These are phyloP conservation scores for Rhodotorula sp. DNA, from an alignment of 1,284 basidiomycete species.

Conservation along the genomic window DNA sequence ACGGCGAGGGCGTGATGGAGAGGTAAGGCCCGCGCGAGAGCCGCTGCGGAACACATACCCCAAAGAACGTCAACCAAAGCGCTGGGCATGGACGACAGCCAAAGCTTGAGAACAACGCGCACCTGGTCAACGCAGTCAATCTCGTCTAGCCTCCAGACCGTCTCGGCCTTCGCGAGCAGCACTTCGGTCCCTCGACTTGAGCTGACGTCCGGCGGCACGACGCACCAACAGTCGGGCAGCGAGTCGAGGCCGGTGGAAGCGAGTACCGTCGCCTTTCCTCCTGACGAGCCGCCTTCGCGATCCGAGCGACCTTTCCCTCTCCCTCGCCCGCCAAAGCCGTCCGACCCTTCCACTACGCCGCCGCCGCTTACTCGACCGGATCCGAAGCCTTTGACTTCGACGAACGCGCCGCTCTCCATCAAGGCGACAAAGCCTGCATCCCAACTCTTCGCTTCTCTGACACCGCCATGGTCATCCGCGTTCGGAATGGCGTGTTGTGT, in stretches of 20 bases:
- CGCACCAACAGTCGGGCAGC: constrained; percentile 75
- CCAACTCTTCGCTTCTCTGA: constrained; percentile 80
- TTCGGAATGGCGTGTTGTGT: constrained; percentile 77
- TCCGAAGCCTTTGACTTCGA: constrained; percentile 79
- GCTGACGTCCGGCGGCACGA: constrained; percentile 80
- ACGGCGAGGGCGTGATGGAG: constrained; percentile 82
- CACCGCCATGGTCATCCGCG: constrained; percentile 72
- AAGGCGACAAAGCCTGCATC: constrained; percentile 77
- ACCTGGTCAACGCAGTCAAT: constrained; percentile 79
- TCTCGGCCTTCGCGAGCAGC: constrained; percentile 70
- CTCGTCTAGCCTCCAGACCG: constrained; percentile 76
- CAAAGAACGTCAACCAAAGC: no score
- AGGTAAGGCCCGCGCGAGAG: constrained; percentile 81
- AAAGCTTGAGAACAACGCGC: constrained; percentile 19
- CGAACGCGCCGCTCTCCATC: constrained; percentile 69
- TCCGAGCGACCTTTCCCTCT: not conserved
- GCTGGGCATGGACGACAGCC: not conserved
- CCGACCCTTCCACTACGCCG: not conserved
- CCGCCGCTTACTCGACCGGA: not conserved
- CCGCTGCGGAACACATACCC: constrained; percentile 78
- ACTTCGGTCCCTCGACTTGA: constrained; percentile 84
- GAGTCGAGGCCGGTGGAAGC: constrained; percentile 62
- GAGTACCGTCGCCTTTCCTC: constrained; percentile 20
- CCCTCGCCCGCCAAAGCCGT: no score
- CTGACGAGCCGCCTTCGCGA: not conserved